These are phyloP conservation scores for Aspergillus cavernicola DNA, from an alignment of 495 filamentous ascomycete genomes.

Conservation along the genomic window DNA sequence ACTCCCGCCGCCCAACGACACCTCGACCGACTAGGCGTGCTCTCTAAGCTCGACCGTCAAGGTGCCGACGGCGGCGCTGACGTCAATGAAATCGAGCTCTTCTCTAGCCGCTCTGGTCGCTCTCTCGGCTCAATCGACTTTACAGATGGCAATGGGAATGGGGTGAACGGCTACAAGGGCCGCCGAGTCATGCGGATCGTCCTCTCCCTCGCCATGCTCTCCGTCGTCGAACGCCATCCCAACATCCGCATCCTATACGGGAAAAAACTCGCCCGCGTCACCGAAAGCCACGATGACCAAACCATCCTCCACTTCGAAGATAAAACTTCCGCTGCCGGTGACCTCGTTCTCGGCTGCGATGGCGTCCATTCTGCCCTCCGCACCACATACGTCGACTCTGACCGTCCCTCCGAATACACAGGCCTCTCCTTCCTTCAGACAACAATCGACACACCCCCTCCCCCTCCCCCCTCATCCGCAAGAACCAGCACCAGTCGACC, in stretches of 20 bases:
- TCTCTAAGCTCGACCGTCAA: slow-evolving; percentile 39
- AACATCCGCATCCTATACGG: slow-evolving; percentile 39
- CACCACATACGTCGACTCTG: slow-evolving; percentile 48
- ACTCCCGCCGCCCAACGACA: slow-evolving; percentile 59
- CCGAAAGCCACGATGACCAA: slow-evolving; percentile 32
- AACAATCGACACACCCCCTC: slow-evolving; percentile 27
- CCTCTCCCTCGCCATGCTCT: slow-evolving; percentile 45
- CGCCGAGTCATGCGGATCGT: slow-evolving; percentile 46
- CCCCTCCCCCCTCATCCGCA: not conserved
- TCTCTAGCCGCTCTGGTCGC: slow-evolving; percentile 48
- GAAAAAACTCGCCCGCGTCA: slow-evolving; percentile 35
- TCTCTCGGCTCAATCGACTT: slow-evolving; percentile 44
- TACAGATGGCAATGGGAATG: slow-evolving; percentile 33
- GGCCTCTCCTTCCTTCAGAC: slow-evolving; percentile 55
- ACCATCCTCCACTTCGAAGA: slow-evolving; percentile 50
- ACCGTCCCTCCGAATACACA: slow-evolving; percentile 48
- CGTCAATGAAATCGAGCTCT: slow-evolving; percentile 51
- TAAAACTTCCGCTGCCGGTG: slow-evolving; percentile 41
- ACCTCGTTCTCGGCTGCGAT: slow-evolving; percentile 59
- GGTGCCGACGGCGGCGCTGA: slow-evolving; percentile 43
- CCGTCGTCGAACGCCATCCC: slow-evolving; percentile 34
- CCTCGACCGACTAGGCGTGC: slow-evolving; percentile 52
- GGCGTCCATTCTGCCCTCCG: slow-evolving; percentile 59
- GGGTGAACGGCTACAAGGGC: slow-evolving; percentile 43
- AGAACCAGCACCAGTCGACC: not conserved